These are phyloP conservation scores for Begonia loranthoides DNA, from an alignment of 306 rosid genomes.

Conservation along the genomic window DNA sequence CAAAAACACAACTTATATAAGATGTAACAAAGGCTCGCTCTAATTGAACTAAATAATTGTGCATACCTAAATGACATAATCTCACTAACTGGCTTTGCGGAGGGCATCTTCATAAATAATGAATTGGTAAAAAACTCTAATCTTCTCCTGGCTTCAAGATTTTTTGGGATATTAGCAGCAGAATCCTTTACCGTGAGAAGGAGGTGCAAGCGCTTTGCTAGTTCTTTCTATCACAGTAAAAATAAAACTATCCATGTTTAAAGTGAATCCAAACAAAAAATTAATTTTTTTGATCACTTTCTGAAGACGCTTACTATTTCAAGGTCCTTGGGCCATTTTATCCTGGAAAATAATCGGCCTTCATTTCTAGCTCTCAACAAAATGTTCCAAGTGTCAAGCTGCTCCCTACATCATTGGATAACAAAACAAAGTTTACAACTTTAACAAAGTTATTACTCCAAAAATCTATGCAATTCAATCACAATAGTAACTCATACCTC, in stretches of 20 bases:
- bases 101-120: conserved; percentile 90
- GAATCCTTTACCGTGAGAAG: conserved; percentile 92
- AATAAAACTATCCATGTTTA: conserved; percentile 2
- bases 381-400: conserved; percentile 82
- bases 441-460: conserved; percentile 1
- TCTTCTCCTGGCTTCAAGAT: conserved; percentile 98
- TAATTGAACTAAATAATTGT: conserved; percentile 4
- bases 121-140: conserved; percentile 86
- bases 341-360: conserved; percentile 61
- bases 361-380: conserved; percentile 82
- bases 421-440: not conserved
- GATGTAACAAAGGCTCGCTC: conserved; percentile 4
- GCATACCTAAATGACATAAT: conserved; percentile 77
- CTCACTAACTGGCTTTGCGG: conserved; percentile 89
- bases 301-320: conserved; percentile 50
- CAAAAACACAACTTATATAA: conserved; percentile 8
- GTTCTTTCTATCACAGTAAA: conserved; percentile 51
- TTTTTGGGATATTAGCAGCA: conserved; percentile 84
- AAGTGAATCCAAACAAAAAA: conserved; percentile 2
- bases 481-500: conserved; percentile 35
- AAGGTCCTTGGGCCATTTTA: conserved; percentile 75
- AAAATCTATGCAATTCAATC: conserved; percentile 1
- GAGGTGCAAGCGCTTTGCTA: conserved; percentile 83
- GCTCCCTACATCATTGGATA: conserved; percentile 50
- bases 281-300: not conserved